phyloP scores from a whole-genome alignment of 768 basidiomycete genomes.

The Pulveroboletus sp. region DNA sequence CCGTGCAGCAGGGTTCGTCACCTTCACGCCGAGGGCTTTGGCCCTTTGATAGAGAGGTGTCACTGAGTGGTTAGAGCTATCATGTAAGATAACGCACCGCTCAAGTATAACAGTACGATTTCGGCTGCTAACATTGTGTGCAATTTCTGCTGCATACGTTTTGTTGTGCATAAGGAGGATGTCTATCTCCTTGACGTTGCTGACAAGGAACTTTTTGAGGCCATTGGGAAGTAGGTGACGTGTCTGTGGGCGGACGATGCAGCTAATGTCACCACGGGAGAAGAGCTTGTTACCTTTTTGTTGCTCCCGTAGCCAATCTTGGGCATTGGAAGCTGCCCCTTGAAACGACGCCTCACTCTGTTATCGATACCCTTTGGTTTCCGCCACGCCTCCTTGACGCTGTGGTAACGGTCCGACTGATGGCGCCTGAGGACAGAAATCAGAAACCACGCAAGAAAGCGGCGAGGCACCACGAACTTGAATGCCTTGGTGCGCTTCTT shows the following conservation, averaged over 20 bases:
- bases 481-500: constrained; percentile 98
- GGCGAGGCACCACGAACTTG: constrained; percentile 61
- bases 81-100: constrained; percentile 47
- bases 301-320: constrained; percentile 81
- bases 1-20: constrained; percentile 90
- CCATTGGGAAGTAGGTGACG: constrained; percentile 95
- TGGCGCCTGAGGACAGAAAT: constrained; percentile 68
- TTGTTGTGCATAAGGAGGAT: constrained; percentile 98
- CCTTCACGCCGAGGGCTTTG: constrained; percentile 85
- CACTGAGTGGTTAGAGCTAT: constrained; percentile 1
- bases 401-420: constrained; percentile 96
- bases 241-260: constrained; percentile 47
- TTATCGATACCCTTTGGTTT: constrained; percentile 99
- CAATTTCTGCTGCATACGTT: constrained; percentile 93
- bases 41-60: constrained; percentile 47
- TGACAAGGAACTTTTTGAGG: constrained; percentile 92
- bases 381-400: constrained; percentile 98
- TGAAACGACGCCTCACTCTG: constrained; percentile 92
- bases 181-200: constrained; percentile 91
- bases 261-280: neutral
- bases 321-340: constrained; percentile 95
- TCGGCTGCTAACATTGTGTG: constrained; percentile 93
- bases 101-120: constrained; percentile 91
- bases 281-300: constrained; percentile 61
- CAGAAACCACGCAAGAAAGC: constrained; percentile 10